Percentiles rank a stretch among this genome's conserved stretches.
phyloP scores from a whole-genome alignment of 108 stramenopile genomes.

The Stephanodiscus triporus region DNA sequence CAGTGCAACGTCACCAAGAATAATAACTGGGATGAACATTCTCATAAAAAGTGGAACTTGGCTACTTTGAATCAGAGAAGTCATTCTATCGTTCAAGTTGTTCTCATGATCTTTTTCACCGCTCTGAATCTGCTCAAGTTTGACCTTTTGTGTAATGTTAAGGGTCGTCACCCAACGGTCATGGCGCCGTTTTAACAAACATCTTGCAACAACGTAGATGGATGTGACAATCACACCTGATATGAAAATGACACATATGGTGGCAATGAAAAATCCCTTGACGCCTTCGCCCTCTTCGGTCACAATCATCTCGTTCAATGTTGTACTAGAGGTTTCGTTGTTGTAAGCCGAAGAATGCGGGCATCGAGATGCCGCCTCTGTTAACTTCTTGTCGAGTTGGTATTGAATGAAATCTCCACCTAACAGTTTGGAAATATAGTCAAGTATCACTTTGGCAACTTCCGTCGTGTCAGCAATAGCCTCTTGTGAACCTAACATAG shows the following conservation, averaged over 20 bases:
- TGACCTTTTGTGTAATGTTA: conserved; percentile 35
- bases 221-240: conserved; percentile 31
- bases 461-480: conserved; percentile 54
- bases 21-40: conserved; percentile 59
- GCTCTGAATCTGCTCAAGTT: conserved; percentile 37
- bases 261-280: conserved; percentile 46
- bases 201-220: conserved; percentile 30
- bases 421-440: conserved; percentile 45
- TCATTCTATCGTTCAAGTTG: conserved; percentile 53
- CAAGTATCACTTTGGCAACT: conserved; percentile 58
- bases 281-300: conserved; percentile 24
- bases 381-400: conserved; percentile 62
- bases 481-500: conserved; percentile 48
- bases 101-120: conserved; percentile 30
- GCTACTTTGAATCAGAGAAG: conserved; percentile 52
- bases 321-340: conserved; percentile 24
- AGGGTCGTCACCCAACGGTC: conserved; percentile 55
- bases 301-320: conserved; percentile 44
- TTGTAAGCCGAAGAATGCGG: conserved; percentile 63
- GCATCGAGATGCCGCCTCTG: conserved; percentile 64
- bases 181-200: conserved; percentile 53
- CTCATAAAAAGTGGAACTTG: conserved; percentile 58
- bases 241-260: conserved; percentile 33
- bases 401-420: conserved; percentile 62
- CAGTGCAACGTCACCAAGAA: conserved; percentile 62